Base-by-base conservation (phyloP, 805 yeast genomes). In the Cyberlindnera xylosilytica region DNA sequence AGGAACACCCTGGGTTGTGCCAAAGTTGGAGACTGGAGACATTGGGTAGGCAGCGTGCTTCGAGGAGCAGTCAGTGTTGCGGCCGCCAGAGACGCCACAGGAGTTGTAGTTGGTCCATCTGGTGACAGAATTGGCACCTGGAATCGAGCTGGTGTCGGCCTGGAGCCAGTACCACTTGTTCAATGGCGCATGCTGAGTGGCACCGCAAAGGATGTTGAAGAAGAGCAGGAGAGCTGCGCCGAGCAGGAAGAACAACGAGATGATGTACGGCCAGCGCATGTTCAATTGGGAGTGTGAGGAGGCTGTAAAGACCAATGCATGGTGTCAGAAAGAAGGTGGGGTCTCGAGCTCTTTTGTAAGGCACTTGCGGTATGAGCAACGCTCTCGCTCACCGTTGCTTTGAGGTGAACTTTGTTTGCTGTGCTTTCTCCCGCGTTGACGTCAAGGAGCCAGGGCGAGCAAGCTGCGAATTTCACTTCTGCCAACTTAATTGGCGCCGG, bases 21-120 rank as follows among this genome's bases (percentile, higher is more conserved):
- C 74, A 54, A 88, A 88, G 68, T 87, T 87, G 54, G 78, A 79
- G 36, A 64, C 75, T 22, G 97, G 97, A 20, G 95, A 85, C 60
- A 89, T 79, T 33, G 96, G 88, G 65, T 73, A 81, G n/a, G 87
- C 97, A 16, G 97, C 84, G 35, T 63, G 59, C 56, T 73, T 74
- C 17, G 62, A 45, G 34, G 78, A 62, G 66, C 88, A 88, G 51
- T 70, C 58, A 22, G 52, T 34, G 62, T 79, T 71, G 33, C 58
- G 49, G 42, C 76, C 75, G 49, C 74, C 71, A 13, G 54, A 57
- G 29, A 54, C 60, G 22, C 72, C 73, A 49, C 74, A 70, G 54
- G 81, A 70, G 49, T 83, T 81, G 75, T 91, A 90, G 63, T 78
- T 77, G 10, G 90, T 84, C 97, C 97, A 90, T 54, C 90, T 79